phyloP scores from a whole-genome alignment of 1,139 yeast species.

The Diutina ranongensis region DNA sequence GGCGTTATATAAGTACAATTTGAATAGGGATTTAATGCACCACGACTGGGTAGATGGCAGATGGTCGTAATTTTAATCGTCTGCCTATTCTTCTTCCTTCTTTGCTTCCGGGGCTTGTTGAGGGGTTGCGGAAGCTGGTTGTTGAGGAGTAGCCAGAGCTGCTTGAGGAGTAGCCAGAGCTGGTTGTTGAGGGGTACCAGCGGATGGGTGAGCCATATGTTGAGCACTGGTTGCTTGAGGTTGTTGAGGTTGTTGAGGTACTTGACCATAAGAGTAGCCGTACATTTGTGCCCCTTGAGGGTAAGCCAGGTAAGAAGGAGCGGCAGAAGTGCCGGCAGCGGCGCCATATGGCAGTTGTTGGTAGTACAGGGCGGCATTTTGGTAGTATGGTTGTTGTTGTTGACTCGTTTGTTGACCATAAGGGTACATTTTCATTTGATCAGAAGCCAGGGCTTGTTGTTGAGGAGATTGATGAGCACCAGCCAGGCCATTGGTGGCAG shows the following conservation, averaged over 20 bases:
- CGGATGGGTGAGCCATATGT: not conserved
- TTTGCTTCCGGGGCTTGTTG: not conserved
- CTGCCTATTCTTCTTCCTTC: not conserved
- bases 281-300: conserved; percentile 5
- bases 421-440: conserved; percentile 9
- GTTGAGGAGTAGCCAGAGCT: conserved; percentile 4
- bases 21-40: not conserved
- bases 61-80: no score
- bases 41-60: not conserved
- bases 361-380: conserved; percentile 5
- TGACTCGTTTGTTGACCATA: conserved; percentile 1
- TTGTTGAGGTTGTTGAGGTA: not conserved
- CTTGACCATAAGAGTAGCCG: conserved; percentile 5
- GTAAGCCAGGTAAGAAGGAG: conserved; percentile 6
- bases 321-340: not conserved
- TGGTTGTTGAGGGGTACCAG: conserved; percentile 5
- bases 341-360: conserved; percentile 5
- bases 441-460: conserved; percentile 7
- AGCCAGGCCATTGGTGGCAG: conserved; percentile 9
- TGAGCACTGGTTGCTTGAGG: not conserved
- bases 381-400: conserved; percentile 6
- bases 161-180: conserved; percentile 4
- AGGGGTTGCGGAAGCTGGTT: conserved; percentile 2
- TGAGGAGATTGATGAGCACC: conserved; percentile 9
- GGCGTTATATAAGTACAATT: not conserved